Evolutionary conservation across 2,329 filamentous ascomycete genomes (phyloP).

Genomic region (Verticillium isaacii): DNA sequence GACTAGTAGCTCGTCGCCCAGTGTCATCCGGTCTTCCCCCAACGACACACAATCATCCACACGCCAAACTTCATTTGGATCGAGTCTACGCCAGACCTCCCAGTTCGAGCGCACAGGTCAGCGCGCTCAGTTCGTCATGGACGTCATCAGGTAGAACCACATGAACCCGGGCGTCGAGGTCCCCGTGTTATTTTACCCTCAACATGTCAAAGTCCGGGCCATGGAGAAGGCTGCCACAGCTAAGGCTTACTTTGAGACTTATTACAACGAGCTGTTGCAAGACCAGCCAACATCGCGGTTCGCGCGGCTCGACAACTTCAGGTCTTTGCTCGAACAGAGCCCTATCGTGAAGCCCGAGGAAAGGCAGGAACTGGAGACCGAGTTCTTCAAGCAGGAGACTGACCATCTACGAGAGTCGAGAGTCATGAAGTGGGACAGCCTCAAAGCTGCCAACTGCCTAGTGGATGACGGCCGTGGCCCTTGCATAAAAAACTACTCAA

Average conservation of each 20-base stretch:
- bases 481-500: slow-evolving; percentile 60
- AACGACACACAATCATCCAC: background rate
- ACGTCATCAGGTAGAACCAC: background rate
- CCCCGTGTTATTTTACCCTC: background rate
- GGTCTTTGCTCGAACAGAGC: slow-evolving; percentile 55
- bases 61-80: background rate
- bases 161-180: background rate
- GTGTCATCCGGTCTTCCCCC: slow-evolving; percentile 1
- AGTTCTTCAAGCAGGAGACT: slow-evolving; percentile 59
- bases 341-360: slow-evolving; percentile 51
- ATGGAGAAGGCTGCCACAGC: slow-evolving; percentile 75
- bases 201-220: slow-evolving; percentile 39
- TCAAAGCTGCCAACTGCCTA: slow-evolving; percentile 2
- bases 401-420: slow-evolving; percentile 59
- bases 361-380: slow-evolving; percentile 25
- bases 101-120: background rate
- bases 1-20: slow-evolving; percentile 3
- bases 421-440: slow-evolving; percentile 14
- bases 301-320: slow-evolving; percentile 56
- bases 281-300: slow-evolving; percentile 45
- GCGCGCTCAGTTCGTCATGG: background rate
- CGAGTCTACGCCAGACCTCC: background rate
- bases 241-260: slow-evolving; percentile 81
- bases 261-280: slow-evolving; percentile 68
- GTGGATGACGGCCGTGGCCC: slow-evolving; percentile 8